Percentiles rank a stretch among this genome's conserved stretches.
Conservation (phyloP, 2,329 filamentous ascomycete genomes). For the Emmonsiellopsis sp. region DNA sequence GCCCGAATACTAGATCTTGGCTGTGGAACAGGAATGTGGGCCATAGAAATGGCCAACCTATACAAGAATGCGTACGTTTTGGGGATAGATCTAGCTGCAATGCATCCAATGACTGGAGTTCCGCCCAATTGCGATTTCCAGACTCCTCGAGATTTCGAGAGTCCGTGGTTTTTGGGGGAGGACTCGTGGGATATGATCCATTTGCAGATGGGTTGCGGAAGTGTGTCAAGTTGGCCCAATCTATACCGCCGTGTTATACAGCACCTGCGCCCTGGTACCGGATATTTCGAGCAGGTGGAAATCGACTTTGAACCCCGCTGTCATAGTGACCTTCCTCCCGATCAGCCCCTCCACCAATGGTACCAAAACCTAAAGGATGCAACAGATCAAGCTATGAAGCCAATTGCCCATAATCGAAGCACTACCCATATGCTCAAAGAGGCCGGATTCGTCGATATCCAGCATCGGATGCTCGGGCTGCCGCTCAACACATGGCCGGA, state of each 20-base stretch:
- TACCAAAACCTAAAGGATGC: slow-evolving; percentile 58
- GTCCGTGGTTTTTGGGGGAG: slow-evolving; percentile 59
- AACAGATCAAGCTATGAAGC: slow-evolving; percentile 56
- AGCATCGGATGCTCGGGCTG: slow-evolving; percentile 58
- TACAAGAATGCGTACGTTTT: slow-evolving; percentile 51
- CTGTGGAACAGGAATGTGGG: slow-evolving; percentile 86
- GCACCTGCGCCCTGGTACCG: slow-evolving; percentile 68
- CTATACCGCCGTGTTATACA: slow-evolving; percentile 63
- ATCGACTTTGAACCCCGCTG: slow-evolving; percentile 72
- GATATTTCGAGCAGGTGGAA: slow-evolving; percentile 79
- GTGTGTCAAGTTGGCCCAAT: slow-evolving; percentile 64
- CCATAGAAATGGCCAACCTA: slow-evolving; percentile 71
- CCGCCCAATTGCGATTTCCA: slow-evolving; percentile 60
- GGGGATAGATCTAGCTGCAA: slow-evolving; percentile 53
- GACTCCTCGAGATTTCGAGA: slow-evolving; percentile 66
- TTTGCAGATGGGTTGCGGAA: slow-evolving; percentile 68
- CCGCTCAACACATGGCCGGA: slow-evolving; percentile 67
- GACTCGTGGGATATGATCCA: slow-evolving; percentile 76
- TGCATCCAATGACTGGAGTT: slow-evolving; percentile 56
- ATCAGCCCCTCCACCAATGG: slow-evolving; percentile 58
- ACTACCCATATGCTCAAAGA: slow-evolving; percentile 54
- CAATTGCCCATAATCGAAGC: slow-evolving; percentile 53
- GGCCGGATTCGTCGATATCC: slow-evolving; percentile 72
- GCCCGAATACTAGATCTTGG: slow-evolving; percentile 57
- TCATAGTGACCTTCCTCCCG: slow-evolving; percentile 32